Evolutionary conservation across 345 rosid genomes (phyloP).

Genomic region (Brassica napus): Da-Ae NC_063445.1:52138501-52139000

Average conservation of each 20-base stretch:
- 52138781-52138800: neutral
- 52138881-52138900: conserved; percentile 47
- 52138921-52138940: conserved; percentile 42
- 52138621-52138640: conserved; percentile 53
- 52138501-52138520: conserved; percentile 56
- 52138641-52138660: neutral
- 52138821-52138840: neutral
- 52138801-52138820: neutral
- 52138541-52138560: conserved; percentile 90
- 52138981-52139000: conserved; percentile 95
- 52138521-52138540: conserved; percentile 87
- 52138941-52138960: conserved; percentile 39
- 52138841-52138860: conserved; percentile 69
- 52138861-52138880: conserved; percentile 76
- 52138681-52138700: conserved; percentile 1
- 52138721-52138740: conserved; percentile 3
- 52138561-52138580: conserved; percentile 85
- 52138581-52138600: conserved; percentile 85
- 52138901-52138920: conserved; percentile 68
- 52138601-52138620: conserved; percentile 85
- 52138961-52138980: conserved; percentile 64
- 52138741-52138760: neutral
- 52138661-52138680: neutral
- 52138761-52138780: conserved; percentile 5
- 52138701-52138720: conserved; percentile 17